phyloP scores from a whole-genome alignment of 352 stramenopile species.

The Globisporangium sylvaticum region DNA sequence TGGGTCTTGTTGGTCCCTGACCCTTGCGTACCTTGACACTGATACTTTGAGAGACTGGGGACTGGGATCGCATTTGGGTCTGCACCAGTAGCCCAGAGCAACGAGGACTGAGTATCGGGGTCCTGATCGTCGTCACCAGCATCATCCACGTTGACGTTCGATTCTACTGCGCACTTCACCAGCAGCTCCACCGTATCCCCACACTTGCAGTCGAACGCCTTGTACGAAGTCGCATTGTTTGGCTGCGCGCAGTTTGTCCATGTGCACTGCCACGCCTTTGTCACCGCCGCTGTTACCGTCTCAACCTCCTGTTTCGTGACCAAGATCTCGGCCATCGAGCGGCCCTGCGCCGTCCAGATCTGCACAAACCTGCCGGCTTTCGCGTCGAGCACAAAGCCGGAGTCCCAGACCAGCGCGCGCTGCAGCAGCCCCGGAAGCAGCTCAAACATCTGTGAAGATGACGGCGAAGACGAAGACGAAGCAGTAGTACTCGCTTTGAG shows the following conservation, averaged over 20 bases:
- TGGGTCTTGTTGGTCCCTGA: neutral
- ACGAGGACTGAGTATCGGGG: neutral
- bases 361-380: slow-evolving; percentile 7
- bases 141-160: neutral
- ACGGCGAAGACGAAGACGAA: neutral
- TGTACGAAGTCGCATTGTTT: neutral
- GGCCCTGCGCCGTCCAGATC: slow-evolving; percentile 11
- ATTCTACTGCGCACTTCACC: neutral
- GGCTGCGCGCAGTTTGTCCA: neutral
- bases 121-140: neutral
- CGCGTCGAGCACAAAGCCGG: slow-evolving; percentile 13
- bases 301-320: neutral
- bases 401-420: slow-evolving; percentile 22
- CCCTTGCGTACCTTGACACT: neutral
- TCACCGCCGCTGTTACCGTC: neutral
- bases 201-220: neutral
- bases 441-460: slow-evolving; percentile 6
- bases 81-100: slow-evolving; percentile 1
- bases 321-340: slow-evolving; percentile 21
- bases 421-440: slow-evolving; percentile 18
- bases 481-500: neutral
- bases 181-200: neutral
- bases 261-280: neutral
- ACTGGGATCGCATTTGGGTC: neutral
- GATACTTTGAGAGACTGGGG: neutral